These are phyloP conservation scores for Tulasnella sp. DNA, from an alignment of 768 basidiomycete species.

Conservation along the genomic window DNA sequence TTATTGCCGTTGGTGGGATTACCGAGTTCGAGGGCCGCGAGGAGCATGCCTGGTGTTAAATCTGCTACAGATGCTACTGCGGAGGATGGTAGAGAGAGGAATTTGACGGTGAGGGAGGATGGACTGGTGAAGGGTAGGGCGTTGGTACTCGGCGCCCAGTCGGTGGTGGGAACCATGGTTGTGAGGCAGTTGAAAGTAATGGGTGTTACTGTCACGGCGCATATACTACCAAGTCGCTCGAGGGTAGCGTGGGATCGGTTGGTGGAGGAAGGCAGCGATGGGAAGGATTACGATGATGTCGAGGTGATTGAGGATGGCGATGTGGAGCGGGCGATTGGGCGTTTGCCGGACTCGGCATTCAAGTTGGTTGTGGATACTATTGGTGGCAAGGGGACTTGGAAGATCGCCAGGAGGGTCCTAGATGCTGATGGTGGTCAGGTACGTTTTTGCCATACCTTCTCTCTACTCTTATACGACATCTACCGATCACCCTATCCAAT, in stretches of 20 bases:
- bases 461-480: conserved; percentile 12
- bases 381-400: conserved; percentile 72
- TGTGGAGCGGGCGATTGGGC: neutral
- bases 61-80: neutral
- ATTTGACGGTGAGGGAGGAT: too few species aligned
- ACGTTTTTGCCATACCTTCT: conserved; percentile 6
- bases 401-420: conserved; percentile 51
- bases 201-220: conserved; percentile 61
- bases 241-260: conserved; percentile 35
- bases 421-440: conserved; percentile 33
- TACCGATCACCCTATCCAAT: too few species aligned
- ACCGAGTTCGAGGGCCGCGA: too few species aligned
- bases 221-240: conserved; percentile 38
- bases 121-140: conserved; percentile 20
- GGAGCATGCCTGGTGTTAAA: conserved; percentile 14
- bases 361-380: conserved; percentile 78
- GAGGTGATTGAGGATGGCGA: conserved; percentile 11
- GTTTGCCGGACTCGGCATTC: conserved; percentile 32
- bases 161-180: conserved; percentile 64
- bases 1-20: conserved; percentile 70
- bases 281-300: conserved; percentile 11
- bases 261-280: conserved; percentile 23
- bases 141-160: conserved; percentile 66
- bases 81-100: neutral
- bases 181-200: conserved; percentile 61